phyloP scores from a whole-genome alignment of 148 eudicot genomes.

The Vaccinium darrowii region DNA sequence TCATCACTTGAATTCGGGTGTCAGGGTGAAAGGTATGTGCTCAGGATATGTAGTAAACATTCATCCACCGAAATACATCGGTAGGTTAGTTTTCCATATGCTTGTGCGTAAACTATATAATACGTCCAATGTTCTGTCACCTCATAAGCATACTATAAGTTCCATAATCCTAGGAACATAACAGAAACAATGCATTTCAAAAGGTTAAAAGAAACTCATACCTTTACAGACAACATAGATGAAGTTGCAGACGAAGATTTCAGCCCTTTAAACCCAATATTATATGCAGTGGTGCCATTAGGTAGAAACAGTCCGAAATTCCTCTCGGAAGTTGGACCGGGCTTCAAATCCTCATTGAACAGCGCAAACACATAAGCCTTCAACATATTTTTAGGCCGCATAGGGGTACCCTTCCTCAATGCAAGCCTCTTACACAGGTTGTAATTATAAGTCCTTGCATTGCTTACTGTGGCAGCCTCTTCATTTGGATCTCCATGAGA shows the following conservation, averaged over 20 bases:
- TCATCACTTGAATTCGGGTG: background rate
- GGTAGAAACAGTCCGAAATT: constrained; percentile 61
- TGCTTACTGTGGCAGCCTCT: constrained; percentile 50
- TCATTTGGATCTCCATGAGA: constrained; percentile 60
- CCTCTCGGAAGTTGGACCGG: constrained; percentile 62
- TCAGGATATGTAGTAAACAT: background rate
- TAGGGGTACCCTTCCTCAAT: constrained; percentile 58
- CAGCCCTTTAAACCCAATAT: constrained; percentile 53
- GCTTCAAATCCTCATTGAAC: constrained; percentile 60
- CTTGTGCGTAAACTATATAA: background rate
- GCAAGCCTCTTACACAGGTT: constrained; percentile 65
- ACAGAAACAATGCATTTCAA: constrained; percentile 5
- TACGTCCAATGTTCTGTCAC: background rate
- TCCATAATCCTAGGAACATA: background rate
- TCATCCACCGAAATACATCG: too few relatives aligned
- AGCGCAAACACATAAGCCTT: constrained; percentile 62
- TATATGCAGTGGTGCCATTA: constrained; percentile 53
- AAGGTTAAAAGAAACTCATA: constrained; percentile 8
- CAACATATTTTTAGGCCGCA: constrained; percentile 46
- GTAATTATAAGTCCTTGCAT: constrained; percentile 62
- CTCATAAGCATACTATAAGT: background rate
- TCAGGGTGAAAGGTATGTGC: background rate
- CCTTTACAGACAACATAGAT: constrained; percentile 37
- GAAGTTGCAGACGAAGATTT: constrained; percentile 41
- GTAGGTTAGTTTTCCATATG: background rate